These are phyloP conservation scores for Aureobasidium sp. DNA, from an alignment of 2,329 filamentous ascomycete species.

Conservation along the genomic window DNA sequence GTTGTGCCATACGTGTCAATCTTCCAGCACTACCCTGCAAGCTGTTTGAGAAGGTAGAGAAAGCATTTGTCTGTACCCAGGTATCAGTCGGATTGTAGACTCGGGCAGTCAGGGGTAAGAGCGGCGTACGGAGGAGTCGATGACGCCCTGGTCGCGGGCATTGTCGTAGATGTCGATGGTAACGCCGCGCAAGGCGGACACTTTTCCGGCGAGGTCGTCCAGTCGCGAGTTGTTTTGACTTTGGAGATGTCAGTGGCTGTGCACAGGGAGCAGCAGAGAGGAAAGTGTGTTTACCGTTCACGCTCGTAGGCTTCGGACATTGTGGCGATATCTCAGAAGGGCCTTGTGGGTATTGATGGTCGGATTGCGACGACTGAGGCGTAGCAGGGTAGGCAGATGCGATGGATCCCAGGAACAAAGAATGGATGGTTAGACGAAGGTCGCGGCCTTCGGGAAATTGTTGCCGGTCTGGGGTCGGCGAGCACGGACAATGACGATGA, in stretches of 20 bases:
- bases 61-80: constrained; percentile 66
- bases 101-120: not conserved
- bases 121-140: constrained; percentile 70
- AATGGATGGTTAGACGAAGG: not conserved
- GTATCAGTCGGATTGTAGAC: not conserved
- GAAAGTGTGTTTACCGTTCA: constrained; percentile 42
- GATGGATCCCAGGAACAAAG: not conserved
- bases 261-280: constrained; percentile 11
- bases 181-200: constrained; percentile 82
- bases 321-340: constrained; percentile 14
- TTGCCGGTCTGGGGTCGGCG: constrained; percentile 1
- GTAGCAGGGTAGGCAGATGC: not conserved
- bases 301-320: constrained; percentile 53
- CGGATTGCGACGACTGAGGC: not conserved
- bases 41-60: constrained; percentile 75
- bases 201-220: constrained; percentile 82
- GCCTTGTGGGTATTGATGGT: not conserved
- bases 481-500: constrained; percentile 6
- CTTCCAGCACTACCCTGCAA: constrained; percentile 77
- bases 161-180: constrained; percentile 98
- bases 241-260: constrained; percentile 16
- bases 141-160: constrained; percentile 76
- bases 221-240: constrained; percentile 88
- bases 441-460: not conserved
- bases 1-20: constrained; percentile 80